phyloP scores from a whole-genome alignment of 768 basidiomycete species.

The Mycena sanguinolenta region DNA sequence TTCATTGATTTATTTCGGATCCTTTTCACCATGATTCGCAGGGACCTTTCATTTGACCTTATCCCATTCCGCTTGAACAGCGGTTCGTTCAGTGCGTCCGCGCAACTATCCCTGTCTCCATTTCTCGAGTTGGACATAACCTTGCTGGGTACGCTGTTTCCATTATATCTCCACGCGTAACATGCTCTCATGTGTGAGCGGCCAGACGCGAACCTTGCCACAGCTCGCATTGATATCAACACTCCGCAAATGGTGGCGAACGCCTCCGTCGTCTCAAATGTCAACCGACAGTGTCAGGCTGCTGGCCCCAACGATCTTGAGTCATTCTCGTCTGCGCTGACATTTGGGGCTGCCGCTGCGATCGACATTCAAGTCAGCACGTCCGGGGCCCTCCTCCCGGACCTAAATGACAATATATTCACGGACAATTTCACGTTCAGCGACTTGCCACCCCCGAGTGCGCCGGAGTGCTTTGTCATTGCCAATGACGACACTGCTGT shows the following conservation, averaged over 20 bases:
- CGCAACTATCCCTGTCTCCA: conserved; percentile 14
- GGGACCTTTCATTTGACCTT: conserved; percentile 11
- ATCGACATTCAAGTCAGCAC: conserved; percentile 8
- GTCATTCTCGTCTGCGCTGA: conserved; percentile 19
- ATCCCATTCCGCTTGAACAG: conserved; percentile 29
- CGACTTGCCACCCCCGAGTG: not conserved
- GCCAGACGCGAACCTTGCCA: not conserved
- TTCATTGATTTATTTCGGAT: too few relatives aligned
- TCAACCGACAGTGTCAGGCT: conserved; percentile 19
- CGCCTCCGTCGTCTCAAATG: conserved; percentile 5
- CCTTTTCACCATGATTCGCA: not conserved
- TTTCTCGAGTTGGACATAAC: conserved; percentile 17
- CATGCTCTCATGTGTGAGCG: not conserved
- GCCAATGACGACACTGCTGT: conserved; percentile 1
- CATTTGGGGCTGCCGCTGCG: conserved; percentile 18
- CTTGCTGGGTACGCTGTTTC: not conserved
- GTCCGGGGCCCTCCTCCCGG: not conserved
- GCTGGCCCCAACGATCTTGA: conserved; percentile 20
- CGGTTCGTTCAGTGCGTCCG: conserved; percentile 18
- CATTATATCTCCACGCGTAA: not conserved
- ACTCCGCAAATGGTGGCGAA: conserved; percentile 18
- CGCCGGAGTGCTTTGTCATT: conserved; percentile 20
- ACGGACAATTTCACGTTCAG: conserved; percentile 1
- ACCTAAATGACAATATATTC: not conserved
- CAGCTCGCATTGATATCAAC: not conserved